Evolutionary conservation across 495 filamentous ascomycete species (phyloP), one percentile per base, ranked within the genome.

Genomic region (Daldinia decipiens): DNA sequence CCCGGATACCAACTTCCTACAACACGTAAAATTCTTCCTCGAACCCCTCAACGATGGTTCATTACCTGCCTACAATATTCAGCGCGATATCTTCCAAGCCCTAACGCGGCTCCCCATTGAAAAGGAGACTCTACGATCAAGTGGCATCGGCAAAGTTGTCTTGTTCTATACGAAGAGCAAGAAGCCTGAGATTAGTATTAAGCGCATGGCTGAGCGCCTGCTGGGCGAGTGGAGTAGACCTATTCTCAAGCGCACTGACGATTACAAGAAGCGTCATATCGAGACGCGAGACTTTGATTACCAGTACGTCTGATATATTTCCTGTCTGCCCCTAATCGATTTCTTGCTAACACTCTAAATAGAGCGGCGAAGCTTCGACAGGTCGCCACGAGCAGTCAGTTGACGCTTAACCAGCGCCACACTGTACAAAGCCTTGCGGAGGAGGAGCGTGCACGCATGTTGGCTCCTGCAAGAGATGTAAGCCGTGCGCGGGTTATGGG

Each of bases 111-210:
- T 99, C 0, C 92, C 93, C 12, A 93, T 98, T 74, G 90, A 91
- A 74, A 97, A 97, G 67, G 95, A 98, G 68, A 86, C 91, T 5
- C 84, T 99, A 51, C 86, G 95, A 39, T 92, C 92, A 71, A 95
- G 92, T 71, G 95, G 96, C 7, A 93, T 99, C 68, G 96, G 96
- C 73, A 98, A 97, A 75, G 92, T 99, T 31, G 89, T 97, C 31
- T 86, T 95, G 59, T 98, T 97, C 83, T 99, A 99, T 82, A 98
- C 93, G 39, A 93, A 94, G 80, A 94, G 91, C 85, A 95, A 93
- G 83, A 89, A 90, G 50, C 91, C 93, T 6, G 91, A 97, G 80
- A 80, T 87, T 5, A 84, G 84, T 59, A 97, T 99, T 85, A 98
- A 98, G 84, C 92, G 94, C 55, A 90, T 91, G 76, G 96, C 96